phyloP scores from a whole-genome alignment of 176 grass and related monocot genomes.

The Typha latifolia region DNA sequence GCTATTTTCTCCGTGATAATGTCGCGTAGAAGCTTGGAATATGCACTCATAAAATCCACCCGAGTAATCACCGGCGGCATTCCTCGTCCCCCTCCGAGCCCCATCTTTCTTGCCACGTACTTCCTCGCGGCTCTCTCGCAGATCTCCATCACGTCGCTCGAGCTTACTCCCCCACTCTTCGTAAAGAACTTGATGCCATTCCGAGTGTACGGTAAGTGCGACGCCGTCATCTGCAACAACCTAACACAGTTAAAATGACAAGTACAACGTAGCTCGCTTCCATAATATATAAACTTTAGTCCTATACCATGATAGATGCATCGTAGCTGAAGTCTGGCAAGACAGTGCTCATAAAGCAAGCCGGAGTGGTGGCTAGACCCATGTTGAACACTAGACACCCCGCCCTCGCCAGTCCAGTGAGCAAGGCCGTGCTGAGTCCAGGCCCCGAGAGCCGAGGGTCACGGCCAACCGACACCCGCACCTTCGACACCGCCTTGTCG shows the following conservation, averaged over 20 bases:
- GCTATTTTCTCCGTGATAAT: slow-evolving; percentile 59
- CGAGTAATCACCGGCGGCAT: slow-evolving; percentile 31
- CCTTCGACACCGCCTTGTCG: neutral
- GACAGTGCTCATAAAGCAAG: slow-evolving; percentile 83
- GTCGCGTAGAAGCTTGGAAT: slow-evolving; percentile 53
- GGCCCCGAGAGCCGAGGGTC: slow-evolving; percentile 56
- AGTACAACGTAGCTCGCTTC: no score
- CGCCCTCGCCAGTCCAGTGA: slow-evolving; percentile 52
- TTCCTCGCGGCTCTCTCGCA: slow-evolving; percentile 54
- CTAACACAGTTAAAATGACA: no score
- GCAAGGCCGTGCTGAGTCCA: slow-evolving; percentile 41
- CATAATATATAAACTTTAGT: no score
- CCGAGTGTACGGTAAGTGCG: slow-evolving; percentile 80
- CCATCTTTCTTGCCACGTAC: slow-evolving; percentile 43
- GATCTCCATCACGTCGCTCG: slow-evolving; percentile 45
- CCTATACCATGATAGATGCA: slow-evolving; percentile 68
- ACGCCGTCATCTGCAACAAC: slow-evolving; percentile 63
- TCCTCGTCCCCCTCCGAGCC: neutral
- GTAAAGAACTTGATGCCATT: slow-evolving; percentile 96
- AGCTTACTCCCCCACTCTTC: slow-evolving; percentile 42
- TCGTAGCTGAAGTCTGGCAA: slow-evolving; percentile 53
- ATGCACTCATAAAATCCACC: slow-evolving; percentile 64
- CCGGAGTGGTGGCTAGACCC: slow-evolving; percentile 79
- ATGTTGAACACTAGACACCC: slow-evolving; percentile 68
- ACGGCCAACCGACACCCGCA: slow-evolving; percentile 53